Evolutionary conservation across 2,329 filamentous ascomycete species (phyloP), one percentile per base, ranked within the genome.

Genomic region (Calonectria pseudoturangicola): DNA sequence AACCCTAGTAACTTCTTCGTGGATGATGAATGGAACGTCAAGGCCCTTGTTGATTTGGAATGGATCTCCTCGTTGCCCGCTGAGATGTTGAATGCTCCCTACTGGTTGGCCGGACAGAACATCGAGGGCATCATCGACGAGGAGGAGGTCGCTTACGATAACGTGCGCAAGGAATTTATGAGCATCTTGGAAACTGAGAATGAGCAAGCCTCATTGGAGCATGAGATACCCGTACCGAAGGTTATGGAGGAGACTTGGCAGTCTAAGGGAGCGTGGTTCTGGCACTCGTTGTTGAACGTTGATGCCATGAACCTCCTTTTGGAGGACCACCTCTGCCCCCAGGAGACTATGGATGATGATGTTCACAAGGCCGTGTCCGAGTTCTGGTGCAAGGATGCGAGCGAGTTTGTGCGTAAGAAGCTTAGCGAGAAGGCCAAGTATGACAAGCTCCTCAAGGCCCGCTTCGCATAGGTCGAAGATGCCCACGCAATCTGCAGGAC

Each of bases 1-100:
- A 77, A 84, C 73, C 69, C 58, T 27, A 81, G 82, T 45, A 85
- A 85, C 58, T 80, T 85, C 33, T 79, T 85, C 33, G 81, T 84
- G 13, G 81, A 85, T 68, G 64, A 82, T 28, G 62, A 84, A 30
- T 83, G 82, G 82, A 83, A 85, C 60, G 75, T 85, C 36, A 82
- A 76, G 12, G 76, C 75, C 51, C 43, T 84, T 1, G 80, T 85
- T 18, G 82, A 85, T 70, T 77, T 82, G 25, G 82, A 84, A 74
- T 85, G 81, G 82, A 74, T 83, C 25, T 84, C 78, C 72, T 73
- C 82, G 27, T 75, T 77, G 4, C 77, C 77, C 0, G 21, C 62
- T 12, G 74, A 79, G 70, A 75, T 71, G 68, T 43, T 76, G 13
- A 18, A 47, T 7, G 71, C 74, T 2, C 76, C 79, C 10, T 74